Conservation (phyloP, 176 grass and related monocot species). For the Chloris gayana region DNA sequence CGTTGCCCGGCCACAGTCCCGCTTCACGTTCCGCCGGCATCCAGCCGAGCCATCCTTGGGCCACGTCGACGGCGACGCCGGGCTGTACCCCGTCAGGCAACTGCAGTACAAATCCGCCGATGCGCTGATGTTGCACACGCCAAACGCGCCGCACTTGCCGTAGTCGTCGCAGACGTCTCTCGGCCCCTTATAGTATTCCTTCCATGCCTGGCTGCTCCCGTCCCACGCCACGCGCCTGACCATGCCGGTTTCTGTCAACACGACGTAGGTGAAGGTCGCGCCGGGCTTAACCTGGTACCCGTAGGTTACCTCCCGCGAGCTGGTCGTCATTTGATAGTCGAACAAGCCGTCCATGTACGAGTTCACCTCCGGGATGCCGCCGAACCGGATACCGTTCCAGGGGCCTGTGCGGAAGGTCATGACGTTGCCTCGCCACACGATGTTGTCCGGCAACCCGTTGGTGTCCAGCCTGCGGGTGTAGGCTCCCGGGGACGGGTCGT, state of each 20-base stretch:
- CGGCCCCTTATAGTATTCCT: background rate
- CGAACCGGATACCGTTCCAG: constrained; percentile 29
- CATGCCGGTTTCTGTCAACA: constrained; percentile 1
- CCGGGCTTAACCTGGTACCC: constrained; percentile 3
- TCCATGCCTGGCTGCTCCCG: background rate
- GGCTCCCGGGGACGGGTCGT: constrained; percentile 38
- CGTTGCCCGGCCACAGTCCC: constrained; percentile 26
- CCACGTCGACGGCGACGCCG: constrained; percentile 9
- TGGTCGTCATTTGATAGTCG: constrained; percentile 10
- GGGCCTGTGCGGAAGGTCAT: constrained; percentile 20
- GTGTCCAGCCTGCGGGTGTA: constrained; percentile 4
- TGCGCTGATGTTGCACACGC: constrained; percentile 33
- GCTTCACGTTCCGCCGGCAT: constrained; percentile 34
- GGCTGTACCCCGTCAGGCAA: constrained; percentile 45
- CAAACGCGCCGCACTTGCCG: constrained; percentile 40
- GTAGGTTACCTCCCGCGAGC: constrained; percentile 17
- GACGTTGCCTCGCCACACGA: constrained; percentile 13
- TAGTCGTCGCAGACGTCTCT: constrained; percentile 31
- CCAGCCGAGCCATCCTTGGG: constrained; percentile 15
- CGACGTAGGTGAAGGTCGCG: constrained; percentile 17
- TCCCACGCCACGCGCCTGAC: constrained; percentile 36
- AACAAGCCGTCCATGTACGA: constrained; percentile 14
- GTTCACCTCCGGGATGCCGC: constrained; percentile 35
- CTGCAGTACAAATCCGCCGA: constrained; percentile 24
- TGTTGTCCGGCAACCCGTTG: constrained; percentile 30